Evolutionary conservation across 305 asterid genomes (phyloP).

Genomic region (Fraxinus baroniana): DNA sequence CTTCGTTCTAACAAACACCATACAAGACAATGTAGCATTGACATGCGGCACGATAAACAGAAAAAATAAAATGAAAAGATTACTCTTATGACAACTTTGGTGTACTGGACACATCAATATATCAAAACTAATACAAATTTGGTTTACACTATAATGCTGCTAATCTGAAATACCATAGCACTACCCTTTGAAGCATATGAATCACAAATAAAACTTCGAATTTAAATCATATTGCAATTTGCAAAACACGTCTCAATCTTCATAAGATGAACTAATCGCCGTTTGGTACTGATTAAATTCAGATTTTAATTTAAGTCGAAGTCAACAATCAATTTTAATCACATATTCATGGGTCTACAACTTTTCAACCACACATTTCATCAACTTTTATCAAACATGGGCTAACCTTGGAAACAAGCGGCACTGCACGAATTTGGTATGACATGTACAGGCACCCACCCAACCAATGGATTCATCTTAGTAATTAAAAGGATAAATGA

Average conservation of each 20-base stretch:
- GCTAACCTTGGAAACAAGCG: not conserved
- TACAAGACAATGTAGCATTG: not conserved
- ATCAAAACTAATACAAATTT: not conserved
- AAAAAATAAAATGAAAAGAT: not conserved
- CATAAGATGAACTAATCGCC: not conserved
- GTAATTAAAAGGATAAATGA: not conserved
- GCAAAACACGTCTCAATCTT: not conserved
- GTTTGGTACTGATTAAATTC: too few relatives aligned
- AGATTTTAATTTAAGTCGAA: too few relatives aligned
- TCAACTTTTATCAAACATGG: too few relatives aligned
- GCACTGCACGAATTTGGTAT: not conserved
- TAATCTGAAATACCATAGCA: not conserved
- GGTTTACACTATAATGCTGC: not conserved
- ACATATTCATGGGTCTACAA: too few relatives aligned
- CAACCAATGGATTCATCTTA: not conserved
- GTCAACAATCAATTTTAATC: too few relatives aligned
- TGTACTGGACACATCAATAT: not conserved
- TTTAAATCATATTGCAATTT: not conserved
- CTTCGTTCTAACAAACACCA: not conserved
- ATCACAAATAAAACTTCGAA: not conserved
- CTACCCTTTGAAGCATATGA: not conserved
- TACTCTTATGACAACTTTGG: not conserved
- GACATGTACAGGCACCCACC: not conserved
- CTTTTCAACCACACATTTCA: too few relatives aligned
- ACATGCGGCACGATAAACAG: not conserved